Percentiles rank a stretch among this genome's conserved stretches.
phyloP scores from a whole-genome alignment of 2,329 filamentous ascomycete species.

The Xylaria hypoxylon region DNA sequence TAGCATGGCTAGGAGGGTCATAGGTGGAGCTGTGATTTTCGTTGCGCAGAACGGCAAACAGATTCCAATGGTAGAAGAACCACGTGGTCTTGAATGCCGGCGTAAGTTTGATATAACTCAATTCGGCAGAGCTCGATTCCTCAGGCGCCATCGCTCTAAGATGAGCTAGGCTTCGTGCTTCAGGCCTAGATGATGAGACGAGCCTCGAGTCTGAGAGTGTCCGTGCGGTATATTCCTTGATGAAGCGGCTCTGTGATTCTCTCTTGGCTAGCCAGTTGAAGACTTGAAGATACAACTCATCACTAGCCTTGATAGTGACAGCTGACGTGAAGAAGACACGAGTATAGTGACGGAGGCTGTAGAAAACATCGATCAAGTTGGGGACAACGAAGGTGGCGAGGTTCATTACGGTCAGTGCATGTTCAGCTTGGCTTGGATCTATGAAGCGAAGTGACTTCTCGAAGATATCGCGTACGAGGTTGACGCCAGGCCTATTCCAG shows the following conservation, averaged over 20 bases:
- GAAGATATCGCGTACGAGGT: conserved; percentile 17
- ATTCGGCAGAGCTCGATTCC: conserved; percentile 43
- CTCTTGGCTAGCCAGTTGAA: conserved; percentile 40
- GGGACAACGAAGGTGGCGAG: conserved; percentile 14
- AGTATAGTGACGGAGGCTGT: conserved; percentile 16
- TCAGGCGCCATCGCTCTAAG: too few relatives aligned
- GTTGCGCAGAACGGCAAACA: conserved; percentile 52
- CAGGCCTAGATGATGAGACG: neutral
- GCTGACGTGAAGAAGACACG: conserved; percentile 30
- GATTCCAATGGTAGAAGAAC: conserved; percentile 51
- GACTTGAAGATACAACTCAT: conserved; percentile 31
- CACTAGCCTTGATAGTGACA: conserved; percentile 19
- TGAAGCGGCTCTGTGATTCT: conserved; percentile 17
- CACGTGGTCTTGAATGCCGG: conserved; percentile 54
- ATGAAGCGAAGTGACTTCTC: neutral
- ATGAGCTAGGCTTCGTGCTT: too few relatives aligned
- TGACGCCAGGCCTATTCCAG: neutral
- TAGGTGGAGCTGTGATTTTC: neutral
- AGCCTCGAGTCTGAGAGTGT: conserved; percentile 8
- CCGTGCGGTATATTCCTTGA: conserved; percentile 30
- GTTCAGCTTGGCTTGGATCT: neutral
- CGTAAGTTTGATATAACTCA: conserved; percentile 51
- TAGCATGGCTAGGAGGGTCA: neutral
- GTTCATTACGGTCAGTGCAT: conserved; percentile 4
- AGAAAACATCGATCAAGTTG: conserved; percentile 8